A percentile compares a stretch with the other conserved stretches of the same genome.
phyloP scores from a whole-genome alignment of 1,284 basidiomycete species.

The Cronartium quercuum region DNA sequence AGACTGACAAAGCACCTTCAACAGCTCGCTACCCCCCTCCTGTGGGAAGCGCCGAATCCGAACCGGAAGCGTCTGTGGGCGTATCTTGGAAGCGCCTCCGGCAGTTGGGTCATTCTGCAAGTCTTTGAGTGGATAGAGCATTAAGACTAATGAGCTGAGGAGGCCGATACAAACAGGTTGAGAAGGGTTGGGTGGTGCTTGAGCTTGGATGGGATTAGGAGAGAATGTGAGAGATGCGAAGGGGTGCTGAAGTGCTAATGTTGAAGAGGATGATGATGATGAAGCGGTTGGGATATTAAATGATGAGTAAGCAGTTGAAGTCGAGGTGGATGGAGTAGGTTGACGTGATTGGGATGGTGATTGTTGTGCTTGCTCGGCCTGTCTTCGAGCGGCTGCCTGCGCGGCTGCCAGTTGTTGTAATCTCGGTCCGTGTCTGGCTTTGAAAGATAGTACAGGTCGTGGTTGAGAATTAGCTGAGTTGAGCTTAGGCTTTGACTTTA shows the following conservation, averaged over 20 bases:
- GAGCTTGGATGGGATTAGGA: neutral
- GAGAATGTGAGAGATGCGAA: neutral
- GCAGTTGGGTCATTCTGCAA: slow-evolving; percentile 1
- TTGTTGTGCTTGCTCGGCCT: neutral
- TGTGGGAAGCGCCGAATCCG: slow-evolving; percentile 8
- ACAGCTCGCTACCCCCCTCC: slow-evolving; percentile 1
- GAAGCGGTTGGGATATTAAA: slow-evolving; percentile 4
- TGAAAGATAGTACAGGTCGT: no score
- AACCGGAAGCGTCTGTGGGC: slow-evolving; percentile 25
- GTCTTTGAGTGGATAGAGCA: slow-evolving; percentile 14
- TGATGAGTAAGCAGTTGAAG: neutral
- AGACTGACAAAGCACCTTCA: slow-evolving; percentile 22
- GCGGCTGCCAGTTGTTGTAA: neutral
- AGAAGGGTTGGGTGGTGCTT: neutral
- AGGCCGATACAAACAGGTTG: slow-evolving; percentile 29
- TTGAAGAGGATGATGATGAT: neutral
- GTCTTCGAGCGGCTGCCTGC: neutral
- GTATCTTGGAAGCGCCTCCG: slow-evolving; percentile 7
- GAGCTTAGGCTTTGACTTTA: no score
- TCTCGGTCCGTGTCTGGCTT: neutral
- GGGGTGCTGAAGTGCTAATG: neutral
- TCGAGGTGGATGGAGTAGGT: neutral
- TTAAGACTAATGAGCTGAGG: slow-evolving; percentile 22
- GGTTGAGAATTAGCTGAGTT: no score
- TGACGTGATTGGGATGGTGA: neutral